Evolutionary conservation across 2,329 filamentous ascomycete genomes (phyloP).

Genomic region (Diaporthe sp.): DNA sequence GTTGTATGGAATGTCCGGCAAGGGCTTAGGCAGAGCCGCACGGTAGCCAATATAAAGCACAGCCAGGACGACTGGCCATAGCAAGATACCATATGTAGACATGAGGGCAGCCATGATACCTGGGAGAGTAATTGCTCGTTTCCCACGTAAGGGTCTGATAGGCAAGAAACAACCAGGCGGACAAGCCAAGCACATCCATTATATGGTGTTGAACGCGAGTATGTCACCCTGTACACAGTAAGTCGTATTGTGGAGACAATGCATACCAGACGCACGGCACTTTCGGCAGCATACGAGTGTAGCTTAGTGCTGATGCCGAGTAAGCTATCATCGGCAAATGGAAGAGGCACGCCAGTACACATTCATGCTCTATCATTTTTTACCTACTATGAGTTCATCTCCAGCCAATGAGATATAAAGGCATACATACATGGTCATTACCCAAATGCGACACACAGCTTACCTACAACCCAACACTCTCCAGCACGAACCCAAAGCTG

Average conservation of each 20-base stretch:
- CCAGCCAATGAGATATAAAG: not conserved
- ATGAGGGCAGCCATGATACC: constrained; percentile 8
- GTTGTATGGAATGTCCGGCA: constrained; percentile 59
- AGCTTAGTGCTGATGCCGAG: not conserved
- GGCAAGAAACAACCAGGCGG: not conserved
- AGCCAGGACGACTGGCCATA: not conserved
- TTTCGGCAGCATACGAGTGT: not conserved
- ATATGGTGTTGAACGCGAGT: not conserved
- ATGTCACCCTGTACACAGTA: not conserved
- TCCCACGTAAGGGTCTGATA: too few relatives aligned
- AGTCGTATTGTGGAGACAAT: not conserved
- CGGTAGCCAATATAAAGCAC: constrained; percentile 30
- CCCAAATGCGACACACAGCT: not conserved
- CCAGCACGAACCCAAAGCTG: constrained; percentile 54
- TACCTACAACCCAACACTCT: constrained; percentile 40
- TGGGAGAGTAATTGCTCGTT: not conserved
- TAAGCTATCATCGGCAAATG: not conserved
- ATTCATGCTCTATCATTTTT: not conserved
- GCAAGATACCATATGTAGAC: not conserved
- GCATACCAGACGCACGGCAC: not conserved
- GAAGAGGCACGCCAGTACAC: too few relatives aligned
- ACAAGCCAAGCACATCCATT: not conserved
- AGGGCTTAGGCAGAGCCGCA: constrained; percentile 51
- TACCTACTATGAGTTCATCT: not conserved
- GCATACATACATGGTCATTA: not conserved